Conservation (phyloP, 148 eudicot species). For the Cornus controversa region DNA sequence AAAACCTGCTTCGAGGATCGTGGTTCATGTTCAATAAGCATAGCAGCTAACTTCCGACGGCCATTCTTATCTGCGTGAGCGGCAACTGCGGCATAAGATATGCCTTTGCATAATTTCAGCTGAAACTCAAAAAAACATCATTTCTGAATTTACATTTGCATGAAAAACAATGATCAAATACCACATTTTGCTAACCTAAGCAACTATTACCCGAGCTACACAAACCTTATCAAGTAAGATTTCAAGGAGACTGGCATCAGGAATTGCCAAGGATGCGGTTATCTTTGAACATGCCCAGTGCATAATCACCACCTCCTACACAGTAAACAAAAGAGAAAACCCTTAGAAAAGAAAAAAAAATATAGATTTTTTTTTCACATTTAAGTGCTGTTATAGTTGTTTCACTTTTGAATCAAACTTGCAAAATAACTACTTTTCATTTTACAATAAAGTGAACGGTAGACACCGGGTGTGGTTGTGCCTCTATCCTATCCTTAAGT, state of each 20-base stretch:
- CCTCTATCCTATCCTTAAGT: neutral
- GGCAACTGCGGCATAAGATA: constrained; percentile 97
- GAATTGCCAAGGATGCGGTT: constrained; percentile 63
- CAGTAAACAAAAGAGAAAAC: constrained; percentile 8
- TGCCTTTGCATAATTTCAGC: constrained; percentile 88
- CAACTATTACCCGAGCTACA: constrained; percentile 35
- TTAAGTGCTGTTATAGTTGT: neutral
- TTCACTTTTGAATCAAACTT: neutral
- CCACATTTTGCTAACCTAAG: neutral
- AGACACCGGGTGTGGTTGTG: neutral
- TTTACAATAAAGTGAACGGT: too few species aligned
- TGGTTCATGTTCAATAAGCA: constrained; percentile 96
- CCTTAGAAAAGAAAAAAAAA: neutral
- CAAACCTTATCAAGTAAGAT: constrained; percentile 81
- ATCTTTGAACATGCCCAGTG: constrained; percentile 97
- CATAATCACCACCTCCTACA: constrained; percentile 90
- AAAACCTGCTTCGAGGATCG: constrained; percentile 89
- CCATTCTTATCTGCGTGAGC: constrained; percentile 95
- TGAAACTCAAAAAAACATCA: constrained; percentile 29
- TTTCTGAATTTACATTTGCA: constrained; percentile 2
- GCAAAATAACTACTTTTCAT: neutral
- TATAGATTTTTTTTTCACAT: too few species aligned
- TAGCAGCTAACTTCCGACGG: constrained; percentile 89
- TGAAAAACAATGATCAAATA: neutral
- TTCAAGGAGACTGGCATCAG: constrained; percentile 77